phyloP scores from a whole-genome alignment of 1,284 basidiomycete genomes.

The Marasmius oreades region DNA sequence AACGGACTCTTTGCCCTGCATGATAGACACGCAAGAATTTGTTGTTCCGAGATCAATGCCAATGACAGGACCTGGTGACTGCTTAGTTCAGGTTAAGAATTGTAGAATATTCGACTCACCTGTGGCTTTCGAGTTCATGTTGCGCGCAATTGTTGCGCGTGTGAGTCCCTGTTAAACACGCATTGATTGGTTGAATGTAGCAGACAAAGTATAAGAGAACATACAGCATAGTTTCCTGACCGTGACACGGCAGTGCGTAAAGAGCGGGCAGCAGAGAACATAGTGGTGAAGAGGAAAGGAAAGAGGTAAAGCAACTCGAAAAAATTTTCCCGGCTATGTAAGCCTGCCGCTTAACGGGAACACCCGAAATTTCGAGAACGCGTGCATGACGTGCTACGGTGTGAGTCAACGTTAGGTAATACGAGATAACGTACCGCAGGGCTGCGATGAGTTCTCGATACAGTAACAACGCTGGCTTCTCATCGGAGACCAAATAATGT shows the following conservation, averaged over 20 bases:
- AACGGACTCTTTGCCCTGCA: conserved; percentile 93
- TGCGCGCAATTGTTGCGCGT: conserved; percentile 70
- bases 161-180: conserved; percentile 48
- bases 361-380: conserved; percentile 8
- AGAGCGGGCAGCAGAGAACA: conserved; percentile 64
- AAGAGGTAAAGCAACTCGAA: conserved; percentile 17
- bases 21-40: conserved; percentile 92
- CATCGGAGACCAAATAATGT: not conserved
- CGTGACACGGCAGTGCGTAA: conserved; percentile 54
- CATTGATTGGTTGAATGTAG: conserved; percentile 8
- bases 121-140: conserved; percentile 81
- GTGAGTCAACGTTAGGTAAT: not conserved
- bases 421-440: too few species aligned
- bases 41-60: conserved; percentile 87
- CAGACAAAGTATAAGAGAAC: not conserved
- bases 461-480: too few species aligned
- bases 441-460: too few species aligned
- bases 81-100: not conserved
- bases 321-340: conserved; percentile 11
- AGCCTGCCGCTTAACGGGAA: conserved; percentile 1
- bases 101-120: conserved; percentile 38
- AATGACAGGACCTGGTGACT: conserved; percentile 64
- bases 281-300: conserved; percentile 44
- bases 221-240: conserved; percentile 63
- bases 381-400: not conserved